Percentiles rank a stretch among this genome's conserved stretches.
Conservation (phyloP, 495 filamentous ascomycete species). For the Tuber borchii region DNA sequence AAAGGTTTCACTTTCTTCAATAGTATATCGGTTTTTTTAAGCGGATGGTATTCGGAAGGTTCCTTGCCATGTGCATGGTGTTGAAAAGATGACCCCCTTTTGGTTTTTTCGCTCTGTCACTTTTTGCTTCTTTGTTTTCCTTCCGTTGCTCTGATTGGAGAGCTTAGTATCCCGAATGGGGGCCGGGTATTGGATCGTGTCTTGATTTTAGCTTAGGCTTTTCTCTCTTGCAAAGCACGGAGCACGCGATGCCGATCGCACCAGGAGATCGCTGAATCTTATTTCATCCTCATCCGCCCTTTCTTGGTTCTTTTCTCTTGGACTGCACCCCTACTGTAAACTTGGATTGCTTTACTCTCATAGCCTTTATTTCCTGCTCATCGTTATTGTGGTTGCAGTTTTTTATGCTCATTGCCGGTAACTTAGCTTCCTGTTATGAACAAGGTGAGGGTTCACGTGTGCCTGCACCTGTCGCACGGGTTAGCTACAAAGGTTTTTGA, state of each 20-base stretch:
- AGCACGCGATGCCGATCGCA: neutral
- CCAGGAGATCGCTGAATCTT: neutral
- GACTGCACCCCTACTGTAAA: neutral
- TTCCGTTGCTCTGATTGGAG: neutral
- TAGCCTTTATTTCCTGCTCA: neutral
- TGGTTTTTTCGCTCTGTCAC: neutral
- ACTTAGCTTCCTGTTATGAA: neutral
- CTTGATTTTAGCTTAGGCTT: neutral
- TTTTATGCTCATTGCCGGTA: neutral
- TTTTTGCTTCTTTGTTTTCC: neutral
- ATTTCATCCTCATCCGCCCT: neutral
- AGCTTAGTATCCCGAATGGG: neutral
- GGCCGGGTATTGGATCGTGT: neutral
- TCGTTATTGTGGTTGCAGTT: neutral
- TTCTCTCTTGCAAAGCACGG: neutral
- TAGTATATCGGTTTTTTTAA: too few species aligned
- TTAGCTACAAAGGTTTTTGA: neutral
- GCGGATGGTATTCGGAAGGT: too few species aligned
- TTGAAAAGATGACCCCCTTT: too few species aligned
- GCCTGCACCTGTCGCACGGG: neutral
- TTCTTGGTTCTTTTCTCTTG: neutral
- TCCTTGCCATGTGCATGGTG: too few species aligned
- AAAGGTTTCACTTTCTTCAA: too few species aligned
- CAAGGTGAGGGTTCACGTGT: neutral
- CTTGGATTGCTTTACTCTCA: neutral